Evolutionary conservation across 768 basidiomycete species (phyloP).

Genomic region (Postia placenta): DNA sequence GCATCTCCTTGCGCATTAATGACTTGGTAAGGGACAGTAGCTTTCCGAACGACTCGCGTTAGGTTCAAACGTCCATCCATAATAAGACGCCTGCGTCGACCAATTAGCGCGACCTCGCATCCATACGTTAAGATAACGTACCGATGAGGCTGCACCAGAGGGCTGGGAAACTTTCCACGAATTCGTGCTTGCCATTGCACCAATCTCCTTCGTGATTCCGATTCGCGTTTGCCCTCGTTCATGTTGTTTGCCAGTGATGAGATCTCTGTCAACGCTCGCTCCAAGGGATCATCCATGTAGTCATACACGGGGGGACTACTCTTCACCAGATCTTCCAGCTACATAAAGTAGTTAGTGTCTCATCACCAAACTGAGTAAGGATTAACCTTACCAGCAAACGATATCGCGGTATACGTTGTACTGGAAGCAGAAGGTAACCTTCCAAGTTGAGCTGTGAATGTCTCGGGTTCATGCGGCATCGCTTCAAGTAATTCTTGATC

Average conservation of each 20-base stretch:
- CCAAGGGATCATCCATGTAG: constrained; percentile 76
- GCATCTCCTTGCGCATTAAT: constrained; percentile 72
- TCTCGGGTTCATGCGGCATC: constrained; percentile 80
- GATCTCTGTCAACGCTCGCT: constrained; percentile 82
- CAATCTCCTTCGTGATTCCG: constrained; percentile 86
- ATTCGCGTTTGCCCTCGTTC: constrained; percentile 97
- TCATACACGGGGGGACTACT: constrained; percentile 79
- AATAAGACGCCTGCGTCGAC: constrained; percentile 64
- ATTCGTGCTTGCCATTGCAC: constrained; percentile 90
- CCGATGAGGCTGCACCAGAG: constrained; percentile 98
- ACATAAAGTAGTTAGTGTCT: not conserved
- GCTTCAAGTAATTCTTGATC: constrained; percentile 84
- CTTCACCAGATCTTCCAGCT: constrained; percentile 83
- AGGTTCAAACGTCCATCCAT: constrained; percentile 86
- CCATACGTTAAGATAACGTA: constrained; percentile 29
- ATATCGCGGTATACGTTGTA: constrained; percentile 97
- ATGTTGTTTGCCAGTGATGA: constrained; percentile 86
- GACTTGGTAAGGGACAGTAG: constrained; percentile 74
- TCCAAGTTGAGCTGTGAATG: constrained; percentile 94
- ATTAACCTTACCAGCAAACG: constrained; percentile 69
- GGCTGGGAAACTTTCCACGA: constrained; percentile 87
- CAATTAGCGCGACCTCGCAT: not conserved
- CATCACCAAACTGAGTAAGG: constrained; percentile 2
- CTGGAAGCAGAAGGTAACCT: constrained; percentile 88
- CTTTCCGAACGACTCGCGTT: constrained; percentile 88